Conservation (phyloP, 129 eudicot genomes). For the Centrapalus pauciflorus region DNA sequence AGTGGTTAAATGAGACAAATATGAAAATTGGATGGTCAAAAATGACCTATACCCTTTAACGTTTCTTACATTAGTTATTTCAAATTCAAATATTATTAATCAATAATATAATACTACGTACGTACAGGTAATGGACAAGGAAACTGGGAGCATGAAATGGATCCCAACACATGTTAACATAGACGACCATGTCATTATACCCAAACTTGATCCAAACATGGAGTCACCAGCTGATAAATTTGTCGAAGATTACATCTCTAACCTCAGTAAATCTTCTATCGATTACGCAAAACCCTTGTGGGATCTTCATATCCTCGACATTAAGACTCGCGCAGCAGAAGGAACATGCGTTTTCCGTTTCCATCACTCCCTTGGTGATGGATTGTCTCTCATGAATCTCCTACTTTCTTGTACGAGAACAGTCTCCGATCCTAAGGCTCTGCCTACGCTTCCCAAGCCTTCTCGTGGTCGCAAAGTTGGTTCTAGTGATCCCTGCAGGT, state of each 20-base stretch:
- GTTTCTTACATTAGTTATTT: too few species aligned
- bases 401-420: conserved; percentile 25
- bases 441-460: conserved; percentile 23
- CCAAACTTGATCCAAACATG: conserved; percentile 15
- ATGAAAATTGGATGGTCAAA: too few species aligned
- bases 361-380: conserved; percentile 52
- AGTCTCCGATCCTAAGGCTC: conserved; percentile 22
- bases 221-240: conserved; percentile 24
- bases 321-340: conserved; percentile 25
- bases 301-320: conserved; percentile 35
- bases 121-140: conserved; percentile 23
- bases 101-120: too few species aligned
- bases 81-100: too few species aligned
- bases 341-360: conserved; percentile 30
- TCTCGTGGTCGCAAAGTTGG: too few species aligned
- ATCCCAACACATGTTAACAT: conserved; percentile 30
- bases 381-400: conserved; percentile 31
- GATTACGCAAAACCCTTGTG: conserved; percentile 34
- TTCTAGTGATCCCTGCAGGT: conserved; percentile 15
- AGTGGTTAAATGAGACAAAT: too few species aligned
- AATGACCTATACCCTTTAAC: too few species aligned
- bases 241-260: conserved; percentile 34
- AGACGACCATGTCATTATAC: conserved; percentile 32
- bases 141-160: conserved; percentile 29
- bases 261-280: conserved; percentile 27